Conservation (phyloP, 2,329 filamentous ascomycete species). For the Trichoderma simmonsii region DNA sequence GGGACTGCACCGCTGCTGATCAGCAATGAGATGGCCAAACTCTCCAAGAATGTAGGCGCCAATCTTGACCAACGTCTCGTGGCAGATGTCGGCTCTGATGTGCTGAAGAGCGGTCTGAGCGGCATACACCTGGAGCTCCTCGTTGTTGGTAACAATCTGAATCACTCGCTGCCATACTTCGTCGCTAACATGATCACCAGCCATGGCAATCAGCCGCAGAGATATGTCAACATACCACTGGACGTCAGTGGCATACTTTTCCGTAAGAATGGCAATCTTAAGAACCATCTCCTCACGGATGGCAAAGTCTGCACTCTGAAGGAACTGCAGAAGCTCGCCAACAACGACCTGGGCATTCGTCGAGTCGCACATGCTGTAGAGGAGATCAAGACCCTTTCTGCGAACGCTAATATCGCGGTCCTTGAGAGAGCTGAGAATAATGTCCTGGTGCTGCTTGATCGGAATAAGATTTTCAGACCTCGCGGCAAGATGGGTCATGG, state of each 20-base stretch:
- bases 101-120: conserved; percentile 91
- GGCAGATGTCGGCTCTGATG: conserved; percentile 87
- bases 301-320: conserved; percentile 95
- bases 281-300: conserved; percentile 99
- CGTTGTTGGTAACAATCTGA: conserved; percentile 98
- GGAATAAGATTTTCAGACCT: conserved; percentile 91
- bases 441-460: conserved; percentile 96
- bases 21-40: conserved; percentile 94
- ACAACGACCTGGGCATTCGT: conserved; percentile 94
- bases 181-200: conserved; percentile 96
- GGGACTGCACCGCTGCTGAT: conserved; percentile 86
- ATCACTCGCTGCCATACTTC: conserved; percentile 99
- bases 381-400: conserved; percentile 87
- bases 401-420: conserved; percentile 97
- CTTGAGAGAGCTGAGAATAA: conserved; percentile 90
- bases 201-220: conserved; percentile 88
- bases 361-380: conserved; percentile 99
- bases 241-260: conserved; percentile 97
- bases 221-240: conserved; percentile 99
- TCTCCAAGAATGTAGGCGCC: conserved; percentile 94
- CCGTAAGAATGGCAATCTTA: conserved; percentile 96
- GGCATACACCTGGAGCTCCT: conserved; percentile 94
- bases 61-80: conserved; percentile 97
- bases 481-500: conserved; percentile 96
- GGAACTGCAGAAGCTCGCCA: conserved; percentile 85